Base-by-base conservation (phyloP, 352 stramenopile species). In the Thalassiosira hispida region DNA sequence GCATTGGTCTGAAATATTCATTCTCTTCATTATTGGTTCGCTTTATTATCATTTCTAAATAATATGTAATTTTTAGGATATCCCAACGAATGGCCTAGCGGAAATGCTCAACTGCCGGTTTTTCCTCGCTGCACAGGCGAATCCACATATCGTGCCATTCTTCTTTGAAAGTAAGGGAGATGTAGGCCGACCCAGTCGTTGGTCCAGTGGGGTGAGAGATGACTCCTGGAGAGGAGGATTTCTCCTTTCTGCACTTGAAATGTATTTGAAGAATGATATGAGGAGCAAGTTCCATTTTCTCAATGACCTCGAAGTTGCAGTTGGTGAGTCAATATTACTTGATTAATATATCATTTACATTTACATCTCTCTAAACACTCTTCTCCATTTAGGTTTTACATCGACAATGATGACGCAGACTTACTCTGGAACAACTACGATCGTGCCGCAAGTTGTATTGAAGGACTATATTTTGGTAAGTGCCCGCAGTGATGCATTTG, bases 41-140 rank as follows among this genome's bases (percentile, higher is more conserved):
- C 1, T 31, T 56, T 31, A 23, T 42, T 69, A 38, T 16, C 38
- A 47, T 47, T 18, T 47, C 38, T 47, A 47, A 47, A 2, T 47
- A 12, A 14, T 16, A 14, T 47, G 7, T 47, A 16, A 27, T 27
- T 11, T 63, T 46, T 77, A 91, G 42, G 92, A 96, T 72, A 94
- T 96, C 68, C 92, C 92, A 14, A 87, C 79, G 0, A 86, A 65
- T 27, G 90, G 88, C 0, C 69, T 96, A 38, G 81, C 84, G n/a
- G 90, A 95, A 73, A 91, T 93, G 81, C 75, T 96, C 31, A 96
- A 95, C 74, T 94, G 90, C 77, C 85, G 90, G 18, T 96, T 96
- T 56, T 92, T 95, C 63, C 42, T 96, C 31, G 87, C 90, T 27
- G 85, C 84, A 5, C 92, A 96, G 72, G 86, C 80, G 16, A 95